These are phyloP conservation scores for Stropharia rugosoannulata DNA, from an alignment of 768 basidiomycete genomes.

Conservation along the genomic window DNA sequence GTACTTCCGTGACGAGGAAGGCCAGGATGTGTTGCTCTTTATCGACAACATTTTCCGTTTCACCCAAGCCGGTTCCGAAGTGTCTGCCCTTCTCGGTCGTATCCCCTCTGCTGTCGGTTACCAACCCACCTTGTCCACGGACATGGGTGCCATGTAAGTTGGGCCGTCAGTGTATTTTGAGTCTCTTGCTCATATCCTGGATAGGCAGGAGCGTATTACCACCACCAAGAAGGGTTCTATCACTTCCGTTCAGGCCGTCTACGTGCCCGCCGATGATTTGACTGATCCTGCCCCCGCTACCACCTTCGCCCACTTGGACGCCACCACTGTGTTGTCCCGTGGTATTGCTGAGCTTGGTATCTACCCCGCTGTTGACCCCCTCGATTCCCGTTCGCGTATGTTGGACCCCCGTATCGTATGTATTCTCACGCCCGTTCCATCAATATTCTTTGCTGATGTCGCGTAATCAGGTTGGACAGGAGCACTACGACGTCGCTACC, in stretches of 20 bases:
- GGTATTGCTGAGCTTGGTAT: constrained; percentile 99
- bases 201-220: constrained; percentile 98
- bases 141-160: constrained; percentile 99
- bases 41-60: constrained; percentile 99
- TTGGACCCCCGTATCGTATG: constrained; percentile 97
- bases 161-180: background rate
- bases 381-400: constrained; percentile 99
- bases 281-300: constrained; percentile 99
- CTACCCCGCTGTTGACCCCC: constrained; percentile 99
- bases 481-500: constrained; percentile 96
- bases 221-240: constrained; percentile 99
- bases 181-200: constrained; percentile 5
- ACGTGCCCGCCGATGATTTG: constrained; percentile 99
- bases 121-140: constrained; percentile 99
- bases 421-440: constrained; percentile 5
- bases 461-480: constrained; percentile 63
- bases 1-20: constrained; percentile 99
- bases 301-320: constrained; percentile 99
- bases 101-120: constrained; percentile 99
- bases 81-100: constrained; percentile 99
- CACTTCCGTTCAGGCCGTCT: constrained; percentile 99
- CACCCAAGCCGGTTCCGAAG: constrained; percentile 99
- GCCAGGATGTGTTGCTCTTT: constrained; percentile 99
- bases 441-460: background rate
- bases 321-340: constrained; percentile 98